Evolutionary conservation across 2,329 filamentous ascomycete genomes (phyloP).

Genomic region (Aspergillus piperis): DNA sequence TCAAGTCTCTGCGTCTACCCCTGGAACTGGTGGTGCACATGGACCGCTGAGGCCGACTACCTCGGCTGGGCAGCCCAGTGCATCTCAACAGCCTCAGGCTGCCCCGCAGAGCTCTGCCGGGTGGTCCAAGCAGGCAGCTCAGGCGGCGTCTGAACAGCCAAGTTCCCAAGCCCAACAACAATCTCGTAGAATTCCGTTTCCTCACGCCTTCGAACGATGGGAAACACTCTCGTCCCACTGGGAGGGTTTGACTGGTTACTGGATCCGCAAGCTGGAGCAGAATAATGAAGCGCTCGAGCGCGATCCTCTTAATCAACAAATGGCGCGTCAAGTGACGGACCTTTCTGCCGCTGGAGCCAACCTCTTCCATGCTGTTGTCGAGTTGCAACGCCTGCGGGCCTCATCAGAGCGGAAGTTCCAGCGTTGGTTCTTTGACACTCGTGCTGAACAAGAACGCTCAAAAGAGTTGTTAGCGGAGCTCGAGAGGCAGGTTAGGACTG

Average conservation of each 20-base stretch:
- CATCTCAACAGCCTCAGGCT: conserved; percentile 22
- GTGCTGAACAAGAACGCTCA: conserved; percentile 80
- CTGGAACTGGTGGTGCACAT: conserved; percentile 9
- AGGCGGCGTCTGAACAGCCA: conserved; percentile 28
- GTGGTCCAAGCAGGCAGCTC: conserved; percentile 27
- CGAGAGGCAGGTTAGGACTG: conserved; percentile 72
- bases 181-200: conserved; percentile 68
- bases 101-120: conserved; percentile 19
- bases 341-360: conserved; percentile 97
- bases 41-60: conserved; percentile 18
- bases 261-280: conserved; percentile 89
- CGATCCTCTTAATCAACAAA: conserved; percentile 81
- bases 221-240: conserved; percentile 95
- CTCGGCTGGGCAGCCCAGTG: conserved; percentile 14
- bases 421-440: conserved; percentile 96
- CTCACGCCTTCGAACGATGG: conserved; percentile 97
- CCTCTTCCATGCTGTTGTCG: conserved; percentile 94
- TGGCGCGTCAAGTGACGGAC: conserved; percentile 92
- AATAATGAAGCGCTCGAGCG: conserved; percentile 82
- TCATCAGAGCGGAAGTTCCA: conserved; percentile 98
- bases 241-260: conserved; percentile 96
- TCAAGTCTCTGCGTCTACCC: conserved; percentile 14
- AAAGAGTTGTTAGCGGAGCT: conserved; percentile 80
- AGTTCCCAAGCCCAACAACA: conserved; percentile 36
- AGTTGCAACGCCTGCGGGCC: conserved; percentile 87